phyloP scores from a whole-genome alignment of 2,329 filamentous ascomycete genomes.

The Aureobasidium sp. region DNA sequence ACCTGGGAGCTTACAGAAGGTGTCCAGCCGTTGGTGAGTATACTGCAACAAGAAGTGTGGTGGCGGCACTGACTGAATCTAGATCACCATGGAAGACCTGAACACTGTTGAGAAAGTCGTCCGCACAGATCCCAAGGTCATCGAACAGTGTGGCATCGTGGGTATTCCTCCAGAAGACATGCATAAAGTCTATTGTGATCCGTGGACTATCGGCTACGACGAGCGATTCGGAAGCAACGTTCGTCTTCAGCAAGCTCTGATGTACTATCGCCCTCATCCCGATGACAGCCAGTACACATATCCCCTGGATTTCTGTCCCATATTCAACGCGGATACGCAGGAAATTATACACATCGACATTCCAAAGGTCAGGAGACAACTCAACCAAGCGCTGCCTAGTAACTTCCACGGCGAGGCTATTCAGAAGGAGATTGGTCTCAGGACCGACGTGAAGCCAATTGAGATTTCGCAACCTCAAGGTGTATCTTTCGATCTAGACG shows the following conservation, averaged over 20 bases:
- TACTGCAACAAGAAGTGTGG: background rate
- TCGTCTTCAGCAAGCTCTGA: slow-evolving; percentile 82
- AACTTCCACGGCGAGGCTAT: slow-evolving; percentile 74
- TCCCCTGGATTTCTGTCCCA: slow-evolving; percentile 88
- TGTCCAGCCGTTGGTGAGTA: slow-evolving; percentile 59
- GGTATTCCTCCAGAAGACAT: slow-evolving; percentile 77
- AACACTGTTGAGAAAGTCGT: slow-evolving; percentile 68
- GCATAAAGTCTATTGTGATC: slow-evolving; percentile 94
- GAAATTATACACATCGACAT: slow-evolving; percentile 78
- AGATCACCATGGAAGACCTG: slow-evolving; percentile 83
- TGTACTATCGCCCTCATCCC: slow-evolving; percentile 84
- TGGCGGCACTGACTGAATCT: background rate
- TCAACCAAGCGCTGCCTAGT: slow-evolving; percentile 63
- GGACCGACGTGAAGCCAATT: slow-evolving; percentile 74
- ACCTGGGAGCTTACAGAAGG: slow-evolving; percentile 69
- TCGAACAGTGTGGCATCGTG: slow-evolving; percentile 78
- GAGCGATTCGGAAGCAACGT: slow-evolving; percentile 73
- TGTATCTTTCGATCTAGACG: slow-evolving; percentile 73
- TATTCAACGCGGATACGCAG: slow-evolving; percentile 73
- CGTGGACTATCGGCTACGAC: slow-evolving; percentile 93
- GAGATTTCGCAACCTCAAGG: slow-evolving; percentile 83
- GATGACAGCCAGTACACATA: slow-evolving; percentile 88
- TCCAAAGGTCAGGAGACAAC: slow-evolving; percentile 64
- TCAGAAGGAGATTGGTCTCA: slow-evolving; percentile 65
- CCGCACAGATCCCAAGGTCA: slow-evolving; percentile 73